Conservation (phyloP, 208 protist genomes). For the Wallacemonas rigidus region DNA sequence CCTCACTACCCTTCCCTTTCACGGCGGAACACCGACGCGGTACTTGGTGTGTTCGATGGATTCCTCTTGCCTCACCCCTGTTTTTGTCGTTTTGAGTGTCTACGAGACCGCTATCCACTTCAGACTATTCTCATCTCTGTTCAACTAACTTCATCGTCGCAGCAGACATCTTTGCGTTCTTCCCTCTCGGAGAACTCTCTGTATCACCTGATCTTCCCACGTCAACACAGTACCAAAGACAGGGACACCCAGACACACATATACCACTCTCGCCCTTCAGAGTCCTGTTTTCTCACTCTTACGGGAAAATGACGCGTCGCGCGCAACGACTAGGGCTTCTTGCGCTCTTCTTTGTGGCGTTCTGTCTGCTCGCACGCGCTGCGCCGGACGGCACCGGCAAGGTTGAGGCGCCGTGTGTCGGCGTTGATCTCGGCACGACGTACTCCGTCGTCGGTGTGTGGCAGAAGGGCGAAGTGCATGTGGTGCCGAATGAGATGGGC, state of each 20-base stretch:
- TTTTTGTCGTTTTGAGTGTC: constrained; percentile 11
- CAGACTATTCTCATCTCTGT: not conserved
- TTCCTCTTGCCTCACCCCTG: not conserved
- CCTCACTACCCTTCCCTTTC: too few relatives aligned
- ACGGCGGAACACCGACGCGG: too few relatives aligned
- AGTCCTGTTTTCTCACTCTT: constrained; percentile 6
- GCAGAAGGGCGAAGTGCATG: constrained; percentile 95
- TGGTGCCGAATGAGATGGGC: constrained; percentile 98
- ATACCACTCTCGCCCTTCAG: not conserved
- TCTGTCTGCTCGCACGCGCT: constrained; percentile 28
- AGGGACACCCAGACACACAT: too few relatives aligned
- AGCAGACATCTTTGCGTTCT: not conserved
- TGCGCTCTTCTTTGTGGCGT: constrained; percentile 23
- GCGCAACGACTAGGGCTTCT: not conserved
- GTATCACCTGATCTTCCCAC: not conserved
- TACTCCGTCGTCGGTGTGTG: constrained; percentile 97
- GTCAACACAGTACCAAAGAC: not conserved
- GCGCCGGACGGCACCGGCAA: constrained; percentile 67
- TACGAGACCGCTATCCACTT: not conserved
- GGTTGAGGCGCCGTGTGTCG: constrained; percentile 89
- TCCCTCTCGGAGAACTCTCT: not conserved
- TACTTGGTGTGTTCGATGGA: not conserved
- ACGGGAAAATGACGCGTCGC: not conserved
- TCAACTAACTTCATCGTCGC: not conserved
- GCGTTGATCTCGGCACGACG: constrained; percentile 95